Conservation (phyloP, 495 filamentous ascomycete species). For the Peziza echinospora region DNA sequence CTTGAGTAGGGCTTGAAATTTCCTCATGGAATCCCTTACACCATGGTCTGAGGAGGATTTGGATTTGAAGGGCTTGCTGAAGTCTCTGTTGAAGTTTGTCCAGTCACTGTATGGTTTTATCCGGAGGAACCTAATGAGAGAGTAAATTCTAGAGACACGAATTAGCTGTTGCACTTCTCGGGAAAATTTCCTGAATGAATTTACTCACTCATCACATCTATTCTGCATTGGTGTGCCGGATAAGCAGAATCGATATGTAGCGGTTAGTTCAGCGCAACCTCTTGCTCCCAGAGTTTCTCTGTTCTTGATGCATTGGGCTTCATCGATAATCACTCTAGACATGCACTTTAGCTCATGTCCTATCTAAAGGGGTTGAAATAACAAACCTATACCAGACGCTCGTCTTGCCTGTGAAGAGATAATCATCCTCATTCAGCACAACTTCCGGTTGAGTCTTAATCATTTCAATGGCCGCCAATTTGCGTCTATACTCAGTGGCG, state of each 20-base stretch:
- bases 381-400: slow-evolving; percentile 59
- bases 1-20: slow-evolving; percentile 61
- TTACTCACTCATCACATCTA: slow-evolving; percentile 39
- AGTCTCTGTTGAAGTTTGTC: slow-evolving; percentile 37
- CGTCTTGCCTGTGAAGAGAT: slow-evolving; percentile 38
- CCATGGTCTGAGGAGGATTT: slow-evolving; percentile 12
- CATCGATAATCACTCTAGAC: slow-evolving; percentile 49
- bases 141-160: slow-evolving; percentile 24
- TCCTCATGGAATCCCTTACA: slow-evolving; percentile 34
- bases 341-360: too few species aligned
- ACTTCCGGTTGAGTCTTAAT: slow-evolving; percentile 14
- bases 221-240: slow-evolving; percentile 96
- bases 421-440: slow-evolving; percentile 20
- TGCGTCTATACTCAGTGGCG: slow-evolving; percentile 41
- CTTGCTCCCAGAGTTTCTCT: slow-evolving; percentile 41
- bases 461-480: slow-evolving; percentile 22
- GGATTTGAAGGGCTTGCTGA: slow-evolving; percentile 31
- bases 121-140: slow-evolving; percentile 57
- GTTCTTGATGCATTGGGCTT: slow-evolving; percentile 92
- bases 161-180: neutral
- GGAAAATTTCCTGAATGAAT: neutral
- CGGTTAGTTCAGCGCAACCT: slow-evolving; percentile 38
- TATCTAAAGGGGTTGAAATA: too few species aligned
- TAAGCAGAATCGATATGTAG: slow-evolving; percentile 59
- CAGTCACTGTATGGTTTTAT: slow-evolving; percentile 59